These are phyloP conservation scores for Abrus precatorius DNA, from an alignment of 306 rosid genomes.

Conservation along the genomic window DNA sequence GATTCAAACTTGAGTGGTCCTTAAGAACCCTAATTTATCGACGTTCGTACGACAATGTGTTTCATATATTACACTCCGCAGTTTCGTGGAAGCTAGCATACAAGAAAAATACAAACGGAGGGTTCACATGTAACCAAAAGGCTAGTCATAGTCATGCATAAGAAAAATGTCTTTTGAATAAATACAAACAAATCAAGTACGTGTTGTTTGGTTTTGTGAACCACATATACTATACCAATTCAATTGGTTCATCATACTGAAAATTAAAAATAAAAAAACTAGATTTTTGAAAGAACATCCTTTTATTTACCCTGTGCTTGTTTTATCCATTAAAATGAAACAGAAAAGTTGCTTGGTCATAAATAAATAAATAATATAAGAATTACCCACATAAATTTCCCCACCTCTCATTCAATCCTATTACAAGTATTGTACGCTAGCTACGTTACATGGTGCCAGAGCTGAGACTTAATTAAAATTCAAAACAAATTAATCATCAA, in stretches of 20 bases:
- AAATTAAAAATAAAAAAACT: background rate
- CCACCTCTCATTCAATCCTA: background rate
- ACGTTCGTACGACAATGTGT: background rate
- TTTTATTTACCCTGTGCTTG: background rate
- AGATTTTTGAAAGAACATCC: background rate
- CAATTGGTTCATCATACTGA: background rate
- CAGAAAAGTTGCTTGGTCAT: background rate
- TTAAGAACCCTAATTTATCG: background rate
- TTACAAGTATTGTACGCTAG: too few species aligned
- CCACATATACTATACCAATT: conserved; percentile 12
- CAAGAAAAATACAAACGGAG: background rate
- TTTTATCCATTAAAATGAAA: background rate
- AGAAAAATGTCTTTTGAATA: too few species aligned
- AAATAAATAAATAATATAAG: background rate
- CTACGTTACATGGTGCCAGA: too few species aligned
- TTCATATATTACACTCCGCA: background rate
- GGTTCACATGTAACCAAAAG: background rate
- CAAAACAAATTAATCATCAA: too few species aligned
- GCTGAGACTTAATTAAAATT: too few species aligned
- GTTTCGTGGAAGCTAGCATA: conserved; percentile 32
- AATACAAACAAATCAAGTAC: conserved; percentile 15
- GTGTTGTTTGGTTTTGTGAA: background rate
- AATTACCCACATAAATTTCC: background rate
- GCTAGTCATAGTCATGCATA: conserved; percentile 19
- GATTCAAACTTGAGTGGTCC: conserved; percentile 32